Percentiles rank a stretch among this genome's conserved stretches.
phyloP scores from a whole-genome alignment of 2,329 filamentous ascomycete genomes.

The Alternaria solani region DNA sequence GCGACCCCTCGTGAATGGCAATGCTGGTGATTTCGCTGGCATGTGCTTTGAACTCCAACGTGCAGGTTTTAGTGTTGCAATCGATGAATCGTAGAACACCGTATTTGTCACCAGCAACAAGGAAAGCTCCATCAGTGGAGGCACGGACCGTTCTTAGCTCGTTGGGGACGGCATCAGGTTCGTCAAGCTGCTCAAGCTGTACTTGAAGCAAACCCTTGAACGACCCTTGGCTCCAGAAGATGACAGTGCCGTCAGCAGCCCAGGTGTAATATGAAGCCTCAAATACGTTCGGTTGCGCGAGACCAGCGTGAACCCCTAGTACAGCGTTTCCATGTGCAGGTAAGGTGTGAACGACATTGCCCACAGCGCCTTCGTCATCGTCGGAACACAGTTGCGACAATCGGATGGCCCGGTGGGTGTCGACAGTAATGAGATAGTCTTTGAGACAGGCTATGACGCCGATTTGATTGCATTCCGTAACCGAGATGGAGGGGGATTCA shows the following conservation, averaged over 20 bases:
- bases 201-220: slow-evolving; percentile 71
- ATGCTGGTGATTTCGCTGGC: slow-evolving; percentile 85
- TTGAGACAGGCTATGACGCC: slow-evolving; percentile 50
- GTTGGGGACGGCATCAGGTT: slow-evolving; percentile 60
- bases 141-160: slow-evolving; percentile 67
- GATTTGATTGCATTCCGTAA: slow-evolving; percentile 42
- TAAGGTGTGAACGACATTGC: slow-evolving; percentile 53
- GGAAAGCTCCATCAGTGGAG: slow-evolving; percentile 67
- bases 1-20: slow-evolving; percentile 72
- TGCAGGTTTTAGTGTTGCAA: slow-evolving; percentile 65
- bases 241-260: slow-evolving; percentile 80
- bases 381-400: slow-evolving; percentile 59
- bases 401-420: slow-evolving; percentile 77
- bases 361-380: slow-evolving; percentile 41
- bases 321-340: slow-evolving; percentile 67
- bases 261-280: slow-evolving; percentile 85
- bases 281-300: slow-evolving; percentile 67
- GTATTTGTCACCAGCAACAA: slow-evolving; percentile 85
- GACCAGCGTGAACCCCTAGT: slow-evolving; percentile 71
- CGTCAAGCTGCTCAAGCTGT: slow-evolving; percentile 69
- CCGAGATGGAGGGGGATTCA: slow-evolving; percentile 41
- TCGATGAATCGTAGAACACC: slow-evolving; percentile 80
- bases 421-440: slow-evolving; percentile 63
- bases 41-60: slow-evolving; percentile 84
- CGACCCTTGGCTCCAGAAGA: slow-evolving; percentile 83